phyloP scores from a whole-genome alignment of 257 asterid genomes.

The Capsicum baccatum region DNA sequence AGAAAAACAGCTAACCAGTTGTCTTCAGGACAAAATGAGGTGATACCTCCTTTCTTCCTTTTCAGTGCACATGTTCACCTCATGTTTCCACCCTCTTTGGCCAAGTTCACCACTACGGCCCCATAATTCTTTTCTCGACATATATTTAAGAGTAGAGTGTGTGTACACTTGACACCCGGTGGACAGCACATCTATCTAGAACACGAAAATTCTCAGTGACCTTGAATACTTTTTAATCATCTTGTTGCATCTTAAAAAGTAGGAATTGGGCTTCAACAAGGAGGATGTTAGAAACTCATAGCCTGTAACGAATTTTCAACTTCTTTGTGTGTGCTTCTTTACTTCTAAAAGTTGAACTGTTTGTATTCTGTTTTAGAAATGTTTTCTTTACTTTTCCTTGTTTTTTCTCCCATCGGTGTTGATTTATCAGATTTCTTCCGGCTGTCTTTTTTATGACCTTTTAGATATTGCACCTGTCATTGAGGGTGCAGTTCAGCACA shows the following conservation, averaged over 20 bases:
- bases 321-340: neutral
- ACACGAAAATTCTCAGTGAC: neutral
- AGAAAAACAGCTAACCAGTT: neutral
- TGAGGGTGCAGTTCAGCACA: constrained; percentile 97
- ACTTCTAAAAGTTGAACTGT: neutral
- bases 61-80: neutral
- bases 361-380: constrained; percentile 7
- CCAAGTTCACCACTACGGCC: neutral
- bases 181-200: neutral
- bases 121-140: neutral
- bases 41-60: neutral
- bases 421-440: neutral
- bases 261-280: neutral
- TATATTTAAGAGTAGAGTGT: neutral
- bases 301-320: neutral
- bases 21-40: neutral
- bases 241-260: neutral
- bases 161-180: neutral
- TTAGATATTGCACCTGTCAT: constrained; percentile 95
- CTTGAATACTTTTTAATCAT: neutral
- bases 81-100: neutral
- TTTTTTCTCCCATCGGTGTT: neutral
- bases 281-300: neutral
- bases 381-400: neutral
- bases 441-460: neutral